Evolutionary conservation across 495 filamentous ascomycete species (phyloP), one percentile per base, ranked within the genome.

Genomic region (Penicillium tannophilum): DNA sequence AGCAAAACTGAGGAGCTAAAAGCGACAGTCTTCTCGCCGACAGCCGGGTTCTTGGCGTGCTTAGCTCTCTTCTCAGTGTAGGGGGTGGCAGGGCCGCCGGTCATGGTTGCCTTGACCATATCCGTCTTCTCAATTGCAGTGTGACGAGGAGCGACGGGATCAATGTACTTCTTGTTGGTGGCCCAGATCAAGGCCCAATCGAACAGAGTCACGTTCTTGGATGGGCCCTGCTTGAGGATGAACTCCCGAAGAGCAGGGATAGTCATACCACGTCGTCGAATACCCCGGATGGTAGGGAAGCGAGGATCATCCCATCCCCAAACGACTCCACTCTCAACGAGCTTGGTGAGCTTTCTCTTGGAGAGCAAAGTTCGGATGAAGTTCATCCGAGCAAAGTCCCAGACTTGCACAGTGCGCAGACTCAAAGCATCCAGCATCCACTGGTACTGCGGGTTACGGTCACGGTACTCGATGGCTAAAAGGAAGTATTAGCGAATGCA

Each of bases 321-420:
- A 60, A 98, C 94, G 52, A 83, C 79, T 42, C 92, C 92, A 52
- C 83, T 76, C 48, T 97, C 89, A 42, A 98, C 94, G 41, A 97
- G 82, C 79, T 93, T 95, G 30, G 93, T 91, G 23, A 98, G 84
- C 79, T 98, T 98, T 44, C 94, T 88, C 82, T 98, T 98, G 19
- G 90, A 94, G 2, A 97, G 82, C 57, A 97, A 81, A 1, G 92
- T 96, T 26, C 87, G 84, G 69, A 97, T 85, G 68, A 98, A 97
- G 82, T 96, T 97, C 83, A 98, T 91, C 65, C 94, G 88, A 41
- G 93, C 86, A 76, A 98, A 98, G 73, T 97, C 93, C 94, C 94
- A 98, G 75, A 98, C 90, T 73, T 97, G 86, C 12, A 98, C 94
- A 59, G 85, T 78, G 51, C 94, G 91, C 20, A 98, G 84, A 61